A percentile compares a stretch with the other conserved stretches of the same genome.
These are phyloP conservation scores for Cryptosporidium ryanae DNA, from an alignment of 169 alveolate species.

Conservation along the genomic window DNA sequence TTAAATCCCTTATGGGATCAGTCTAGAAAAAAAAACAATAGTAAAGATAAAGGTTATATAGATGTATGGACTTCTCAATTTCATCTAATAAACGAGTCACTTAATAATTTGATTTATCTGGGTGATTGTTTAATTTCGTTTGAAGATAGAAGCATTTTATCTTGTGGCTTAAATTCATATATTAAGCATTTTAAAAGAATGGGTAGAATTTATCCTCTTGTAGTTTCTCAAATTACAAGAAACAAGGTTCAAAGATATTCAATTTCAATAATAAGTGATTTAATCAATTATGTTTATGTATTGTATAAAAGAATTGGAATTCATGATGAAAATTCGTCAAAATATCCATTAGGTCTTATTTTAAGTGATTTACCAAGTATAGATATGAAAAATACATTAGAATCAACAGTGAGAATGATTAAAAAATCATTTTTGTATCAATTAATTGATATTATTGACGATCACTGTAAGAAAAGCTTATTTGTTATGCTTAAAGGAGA, in stretches of 20 bases:
- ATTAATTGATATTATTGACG: conserved; percentile 43
- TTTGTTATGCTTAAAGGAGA: conserved; percentile 49
- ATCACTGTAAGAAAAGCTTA: conserved; percentile 43
- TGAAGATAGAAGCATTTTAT: not conserved
- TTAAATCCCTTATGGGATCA: conserved; percentile 72
- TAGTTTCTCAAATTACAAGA: conserved; percentile 60
- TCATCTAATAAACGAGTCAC: conserved; percentile 40
- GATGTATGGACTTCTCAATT: conserved; percentile 72
- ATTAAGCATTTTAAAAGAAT: conserved; percentile 28
- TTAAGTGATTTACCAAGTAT: not conserved
- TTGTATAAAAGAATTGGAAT: conserved; percentile 27
- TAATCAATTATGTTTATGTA: conserved; percentile 41
- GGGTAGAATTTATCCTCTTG: conserved; percentile 62
- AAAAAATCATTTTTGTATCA: conserved; percentile 44
- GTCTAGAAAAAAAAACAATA: conserved; percentile 47
- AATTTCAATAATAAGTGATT: conserved; percentile 29
- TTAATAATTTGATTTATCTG: conserved; percentile 12
- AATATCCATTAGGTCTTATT: too few species aligned
- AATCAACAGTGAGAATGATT: conserved; percentile 1
- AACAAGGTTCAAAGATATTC: conserved; percentile 69
- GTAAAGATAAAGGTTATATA: conserved; percentile 2
- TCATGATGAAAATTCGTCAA: not conserved
- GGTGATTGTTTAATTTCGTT: conserved; percentile 8
- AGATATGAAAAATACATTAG: not conserved
- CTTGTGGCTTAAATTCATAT: conserved; percentile 2